These are phyloP conservation scores for Candida ulmi DNA, from an alignment of 805 yeast genomes.

Conservation along the genomic window DNA sequence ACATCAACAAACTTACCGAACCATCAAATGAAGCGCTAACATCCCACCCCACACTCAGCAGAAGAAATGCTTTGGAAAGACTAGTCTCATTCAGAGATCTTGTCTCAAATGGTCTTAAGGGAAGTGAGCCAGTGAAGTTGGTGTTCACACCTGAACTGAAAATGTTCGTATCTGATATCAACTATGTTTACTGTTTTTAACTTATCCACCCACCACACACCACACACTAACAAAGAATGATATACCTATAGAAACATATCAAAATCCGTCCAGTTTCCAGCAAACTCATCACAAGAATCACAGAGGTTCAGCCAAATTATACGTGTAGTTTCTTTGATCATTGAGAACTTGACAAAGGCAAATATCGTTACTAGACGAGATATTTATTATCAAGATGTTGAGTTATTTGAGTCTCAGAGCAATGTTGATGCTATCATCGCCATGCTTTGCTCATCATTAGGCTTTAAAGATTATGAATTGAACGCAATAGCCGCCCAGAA, in stretches of 20 bases:
- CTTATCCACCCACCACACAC: too few relatives aligned
- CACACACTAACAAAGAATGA: too few relatives aligned
- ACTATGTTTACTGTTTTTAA: not conserved
- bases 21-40: not conserved
- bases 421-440: constrained; percentile 36
- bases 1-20: not conserved
- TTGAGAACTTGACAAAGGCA: constrained; percentile 12
- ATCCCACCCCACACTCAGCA: not conserved
- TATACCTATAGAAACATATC: not conserved
- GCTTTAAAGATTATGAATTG: constrained; percentile 32
- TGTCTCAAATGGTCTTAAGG: not conserved
- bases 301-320: constrained; percentile 9
- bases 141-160: not conserved
- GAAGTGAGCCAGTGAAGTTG: not conserved
- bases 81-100: not conserved
- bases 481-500: constrained; percentile 56
- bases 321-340: constrained; percentile 9
- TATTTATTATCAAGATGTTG: constrained; percentile 56
- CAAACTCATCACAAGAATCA: constrained; percentile 3
- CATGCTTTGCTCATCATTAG: constrained; percentile 33
- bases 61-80: not conserved
- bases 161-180: not conserved
- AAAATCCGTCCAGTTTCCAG: constrained; percentile 11
- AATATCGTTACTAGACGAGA: constrained; percentile 42
- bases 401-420: constrained; percentile 41